A percentile compares a stretch with the other conserved stretches of the same genome.
Evolutionary conservation across 306 rosid genomes (phyloP).

Genomic region (Cucurbita maxima): DNA sequence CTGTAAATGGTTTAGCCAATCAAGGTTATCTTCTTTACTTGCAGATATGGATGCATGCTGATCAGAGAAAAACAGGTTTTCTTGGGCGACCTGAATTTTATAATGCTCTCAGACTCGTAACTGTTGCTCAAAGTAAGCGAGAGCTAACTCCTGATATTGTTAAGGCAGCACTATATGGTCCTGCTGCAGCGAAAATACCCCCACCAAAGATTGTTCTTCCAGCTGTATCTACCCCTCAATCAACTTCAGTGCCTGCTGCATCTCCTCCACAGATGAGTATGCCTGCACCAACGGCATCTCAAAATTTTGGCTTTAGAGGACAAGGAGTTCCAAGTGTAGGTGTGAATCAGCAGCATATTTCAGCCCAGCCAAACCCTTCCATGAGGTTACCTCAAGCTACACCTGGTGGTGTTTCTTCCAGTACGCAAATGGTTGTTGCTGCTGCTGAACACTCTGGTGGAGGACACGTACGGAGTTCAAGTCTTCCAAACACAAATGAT

Average conservation of each 20-base stretch:
- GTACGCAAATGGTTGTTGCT: slow-evolving; percentile 35
- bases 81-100: slow-evolving; percentile 85
- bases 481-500: slow-evolving; percentile 36
- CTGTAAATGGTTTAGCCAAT: slow-evolving; percentile 6
- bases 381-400: slow-evolving; percentile 52
- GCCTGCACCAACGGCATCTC: slow-evolving; percentile 33
- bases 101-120: slow-evolving; percentile 92
- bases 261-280: slow-evolving; percentile 46
- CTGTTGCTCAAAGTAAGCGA: slow-evolving; percentile 94
- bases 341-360: slow-evolving; percentile 36
- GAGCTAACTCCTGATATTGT: slow-evolving; percentile 78
- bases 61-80: slow-evolving; percentile 56
- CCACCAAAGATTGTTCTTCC: slow-evolving; percentile 75
- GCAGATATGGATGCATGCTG: slow-evolving; percentile 86
- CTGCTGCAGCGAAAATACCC: slow-evolving; percentile 88
- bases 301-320: slow-evolving; percentile 49
- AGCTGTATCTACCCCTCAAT: slow-evolving; percentile 40
- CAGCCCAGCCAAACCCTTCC: slow-evolving; percentile 41
- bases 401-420: slow-evolving; percentile 28
- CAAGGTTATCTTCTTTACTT: slow-evolving; percentile 8
- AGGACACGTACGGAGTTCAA: slow-evolving; percentile 25
- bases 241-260: slow-evolving; percentile 32
- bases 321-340: slow-evolving; percentile 43
- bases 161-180: slow-evolving; percentile 81
- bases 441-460: slow-evolving; percentile 29